phyloP scores from a whole-genome alignment of 164 flowering plant species.

The Liriodendron chinense region DNA sequence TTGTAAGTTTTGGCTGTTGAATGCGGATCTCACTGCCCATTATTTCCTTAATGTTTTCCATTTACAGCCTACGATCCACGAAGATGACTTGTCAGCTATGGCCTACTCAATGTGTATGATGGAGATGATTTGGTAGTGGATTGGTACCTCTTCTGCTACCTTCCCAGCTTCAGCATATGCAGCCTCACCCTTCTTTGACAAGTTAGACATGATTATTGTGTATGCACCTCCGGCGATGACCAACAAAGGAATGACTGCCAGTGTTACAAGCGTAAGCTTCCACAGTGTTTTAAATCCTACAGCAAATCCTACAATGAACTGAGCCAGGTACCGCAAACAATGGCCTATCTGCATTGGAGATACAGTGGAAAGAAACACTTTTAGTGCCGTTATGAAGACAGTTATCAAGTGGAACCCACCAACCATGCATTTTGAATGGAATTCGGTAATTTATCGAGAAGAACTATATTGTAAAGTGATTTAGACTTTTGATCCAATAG shows the following conservation, averaged over 20 bases:
- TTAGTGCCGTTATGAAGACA: too few relatives aligned
- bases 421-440: too few relatives aligned
- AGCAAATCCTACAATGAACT: conserved; percentile 54
- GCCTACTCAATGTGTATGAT: not conserved
- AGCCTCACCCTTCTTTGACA: conserved; percentile 63
- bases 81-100: not conserved
- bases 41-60: too few relatives aligned
- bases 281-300: conserved; percentile 63
- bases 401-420: too few relatives aligned
- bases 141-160: conserved; percentile 63
- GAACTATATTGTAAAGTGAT: too few relatives aligned
- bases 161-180: conserved; percentile 76
- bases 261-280: conserved; percentile 68
- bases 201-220: conserved; percentile 53
- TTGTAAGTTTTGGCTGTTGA: not conserved
- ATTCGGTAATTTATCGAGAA: too few relatives aligned
- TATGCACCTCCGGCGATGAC: conserved; percentile 65
- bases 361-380: not conserved
- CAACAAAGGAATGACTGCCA: conserved; percentile 69
- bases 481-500: too few relatives aligned
- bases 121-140: not conserved
- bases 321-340: conserved; percentile 56
- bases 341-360: conserved; percentile 61
- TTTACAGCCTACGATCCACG: not conserved
- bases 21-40: not conserved